Base-by-base conservation (phyloP, 2,329 filamentous ascomycete species). In the Neofusicoccum cordaticola region DNA sequence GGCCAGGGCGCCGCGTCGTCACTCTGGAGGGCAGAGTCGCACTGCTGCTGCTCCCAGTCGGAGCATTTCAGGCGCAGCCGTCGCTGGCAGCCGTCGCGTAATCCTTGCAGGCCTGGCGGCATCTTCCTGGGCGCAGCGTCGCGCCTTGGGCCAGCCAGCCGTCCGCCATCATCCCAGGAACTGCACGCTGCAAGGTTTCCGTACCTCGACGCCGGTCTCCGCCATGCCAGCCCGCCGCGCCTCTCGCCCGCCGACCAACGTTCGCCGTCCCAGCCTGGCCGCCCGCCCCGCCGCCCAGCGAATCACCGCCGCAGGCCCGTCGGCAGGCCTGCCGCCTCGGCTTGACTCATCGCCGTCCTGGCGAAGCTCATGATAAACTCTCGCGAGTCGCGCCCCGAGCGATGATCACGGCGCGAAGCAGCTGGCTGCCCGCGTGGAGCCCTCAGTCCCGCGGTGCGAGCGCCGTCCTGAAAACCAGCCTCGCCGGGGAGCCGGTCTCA, bases 131-230 rank as follows among this genome's bases (percentile, higher is more conserved):
- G 35, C 50, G 22, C 11, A 22, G 27, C 12, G 47, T 37, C 34
- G 50, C 50, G 34, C 45, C 47, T 50, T 50, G 47, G 47, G 47
- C 47, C 47, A 50, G 47, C 47, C 47, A 12, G 22, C 12, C 19
- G 11, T 34, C 37, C 37, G 34, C 50, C 50, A 37, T 35, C 12
- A 58, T 60, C 56, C 56, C 56, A 60, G 56, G 56, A 45, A 60
- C 56, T 60, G 56, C 56, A n/a, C 52, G 34, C 53, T 56, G 52
- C 52, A 56, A 56, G 52, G 52, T 56, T 56, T 37, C 37, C 52
- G 52, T 47, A 19, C 42, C 51, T 56, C 17, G 34, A 56, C 37
- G 15, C 51, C 37, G 34, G 34, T 42, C 34, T 39, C 51, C 34
- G 27, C 27, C 27, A 31, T 7, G 27, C 27, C 27, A 31, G 27